Base-by-base conservation (phyloP, 176 grass and related monocot genomes). In the Pontederia crassipes region DNA sequence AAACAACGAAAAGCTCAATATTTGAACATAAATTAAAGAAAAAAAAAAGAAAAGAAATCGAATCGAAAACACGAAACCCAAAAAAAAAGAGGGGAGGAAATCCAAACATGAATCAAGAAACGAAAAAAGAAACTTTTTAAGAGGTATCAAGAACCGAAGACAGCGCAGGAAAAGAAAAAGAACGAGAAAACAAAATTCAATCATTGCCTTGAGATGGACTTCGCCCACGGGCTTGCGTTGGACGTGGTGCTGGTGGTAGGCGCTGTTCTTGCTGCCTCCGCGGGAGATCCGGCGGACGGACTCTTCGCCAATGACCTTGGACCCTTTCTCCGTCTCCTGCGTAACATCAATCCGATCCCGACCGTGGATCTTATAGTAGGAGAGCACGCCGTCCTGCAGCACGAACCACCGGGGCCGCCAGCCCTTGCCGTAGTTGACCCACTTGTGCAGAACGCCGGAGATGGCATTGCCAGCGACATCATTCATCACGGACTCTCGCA, bases 341-440 rank as follows among this genome's bases (percentile, higher is more conserved):
- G 77, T 85, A 57, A 98, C 76, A 28, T 83, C 57, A 75, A 98
- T 98, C 71, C 94, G 82, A 81, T 98, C 85, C 28, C 81, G 94
- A 10, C 94, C 94, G 53, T 89, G 94, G 83, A 98, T 93, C 88
- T 98, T 98, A 62, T 98, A 98, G 78, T 89, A 98, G 52, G 94
- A 98, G 28, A 98, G 81, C 35, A 98, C 94, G 64, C 94, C 88
- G 56, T 98, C 94, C 8, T 75, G 85, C 15, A 93, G 84, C 14
- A 69, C 68, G 71, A 98, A 98, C 94, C 94, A 93, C 24, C 94
- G 79, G 17, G 88, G 94, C 60, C 88, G 26, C 94, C 94, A 93
- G 10, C 93, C 88, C 57, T 84, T 81, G 49, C 93, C 93, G 74
- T 92, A 98, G 78, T 98, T 98, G 67, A 92, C 87, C 93, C 93